Conservation (phyloP, 441 rosid species). For the Populus hybrid region DNA sequence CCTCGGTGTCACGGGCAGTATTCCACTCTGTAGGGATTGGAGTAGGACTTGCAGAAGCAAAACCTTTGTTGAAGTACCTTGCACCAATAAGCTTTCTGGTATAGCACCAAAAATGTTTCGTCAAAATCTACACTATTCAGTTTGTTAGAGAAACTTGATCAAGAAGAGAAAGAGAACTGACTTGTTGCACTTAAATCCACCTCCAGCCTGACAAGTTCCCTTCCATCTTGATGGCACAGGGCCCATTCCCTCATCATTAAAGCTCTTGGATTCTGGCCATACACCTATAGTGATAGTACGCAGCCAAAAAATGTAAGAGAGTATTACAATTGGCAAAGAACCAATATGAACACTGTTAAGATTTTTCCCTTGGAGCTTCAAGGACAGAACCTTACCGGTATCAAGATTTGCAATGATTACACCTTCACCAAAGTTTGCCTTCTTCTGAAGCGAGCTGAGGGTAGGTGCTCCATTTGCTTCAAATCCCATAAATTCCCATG, state of each 20-base stretch:
- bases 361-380: background rate
- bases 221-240: conserved; percentile 20
- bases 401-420: conserved; percentile 25
- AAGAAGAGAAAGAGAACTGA: background rate
- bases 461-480: background rate
- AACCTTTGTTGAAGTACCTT: conserved; percentile 55
- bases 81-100: conserved; percentile 71
- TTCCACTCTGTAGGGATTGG: background rate
- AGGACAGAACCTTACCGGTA: conserved; percentile 9
- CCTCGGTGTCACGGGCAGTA: conserved; percentile 46
- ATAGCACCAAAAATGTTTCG: background rate
- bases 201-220: conserved; percentile 6
- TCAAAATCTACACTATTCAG: too few relatives aligned
- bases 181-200: conserved; percentile 15
- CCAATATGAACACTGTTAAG: background rate
- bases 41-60: conserved; percentile 22
- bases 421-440: conserved; percentile 19
- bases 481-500: conserved; percentile 29
- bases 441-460: conserved; percentile 6
- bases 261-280: conserved; percentile 29
- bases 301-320: background rate
- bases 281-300: conserved; percentile 3
- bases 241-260: conserved; percentile 18
- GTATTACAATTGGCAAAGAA: background rate
- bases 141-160: background rate